Percentiles rank a stretch among this genome's conserved stretches.
Conservation (phyloP, 164 flowering plant genomes). For the Dillenia suffruticosa region DNA sequence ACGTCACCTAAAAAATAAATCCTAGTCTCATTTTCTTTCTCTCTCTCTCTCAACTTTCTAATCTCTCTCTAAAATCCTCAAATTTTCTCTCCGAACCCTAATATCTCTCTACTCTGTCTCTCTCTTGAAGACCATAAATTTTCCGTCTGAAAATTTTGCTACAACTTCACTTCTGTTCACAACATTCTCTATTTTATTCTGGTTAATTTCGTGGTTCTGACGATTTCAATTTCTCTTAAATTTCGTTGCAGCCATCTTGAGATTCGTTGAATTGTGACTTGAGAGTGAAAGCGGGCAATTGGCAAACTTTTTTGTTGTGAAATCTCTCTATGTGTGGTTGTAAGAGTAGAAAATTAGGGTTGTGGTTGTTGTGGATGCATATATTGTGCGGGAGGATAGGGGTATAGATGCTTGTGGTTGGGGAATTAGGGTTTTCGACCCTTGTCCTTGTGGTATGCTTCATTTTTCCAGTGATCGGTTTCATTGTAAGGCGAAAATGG, state of each 20-base stretch:
- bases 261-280: too few species aligned
- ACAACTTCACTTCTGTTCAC: too few species aligned
- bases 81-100: too few species aligned
- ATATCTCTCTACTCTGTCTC: neutral
- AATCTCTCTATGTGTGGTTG: constrained; percentile 16
- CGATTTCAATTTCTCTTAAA: too few species aligned
- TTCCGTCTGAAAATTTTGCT: constrained; percentile 9
- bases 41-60: too few species aligned
- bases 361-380: constrained; percentile 16
- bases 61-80: too few species aligned
- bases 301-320: neutral
- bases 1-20: neutral
- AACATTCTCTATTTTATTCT: too few species aligned
- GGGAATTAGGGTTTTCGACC: constrained; percentile 63
- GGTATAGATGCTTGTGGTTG: constrained; percentile 54
- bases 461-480: constrained; percentile 23
- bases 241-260: too few species aligned
- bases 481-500: constrained; percentile 56
- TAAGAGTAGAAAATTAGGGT: constrained; percentile 14
- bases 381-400: constrained; percentile 15
- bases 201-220: too few species aligned
- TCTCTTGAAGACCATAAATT: constrained; percentile 4
- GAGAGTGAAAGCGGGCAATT: constrained; percentile 7
- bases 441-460: constrained; percentile 24
- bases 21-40: neutral